Evolutionary conservation across 805 yeast genomes (phyloP), one percentile per base, ranked within the genome.

Genomic region (Spathaspora gorwiae): DNA sequence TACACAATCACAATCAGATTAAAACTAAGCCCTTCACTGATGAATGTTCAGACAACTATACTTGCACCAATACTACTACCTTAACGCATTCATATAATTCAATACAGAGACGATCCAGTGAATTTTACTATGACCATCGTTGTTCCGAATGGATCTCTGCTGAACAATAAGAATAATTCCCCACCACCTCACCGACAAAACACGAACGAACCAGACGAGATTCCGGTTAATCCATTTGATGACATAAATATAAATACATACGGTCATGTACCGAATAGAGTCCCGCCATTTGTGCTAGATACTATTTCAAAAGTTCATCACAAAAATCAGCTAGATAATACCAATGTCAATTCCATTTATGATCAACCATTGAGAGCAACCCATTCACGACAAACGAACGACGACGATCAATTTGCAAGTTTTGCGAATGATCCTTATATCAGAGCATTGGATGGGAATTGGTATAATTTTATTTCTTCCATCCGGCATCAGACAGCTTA

Each of bases 261-360:
- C 54, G 57, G 60, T 41, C 70, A 66, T 43, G 55, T 52, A 38
- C 63, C 75, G 12, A 65, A 64, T 36, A 62, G 64, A 27, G 64
- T 71, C 19, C 92, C 92, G 1, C 83, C 85, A 1, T 85, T 79
- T 62, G 89, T 80, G 1, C 60, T 84, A 37, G 85, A 81, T 47
- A 73, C 74, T 29, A 57, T 80, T n/a, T 62, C 74, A 3, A 65
- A 64, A 54, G 70, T 63, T 3, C 71, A 72, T 54, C 65, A 64
- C 51, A 65, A 61, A 45, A 73, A 70, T 19, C 72, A 66, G 52
- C 50, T 61, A 33, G 24, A 19, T 15, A 35, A 27, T 35, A 35
- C 35, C 8, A n/a, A n/a, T 33, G 35, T 33, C 9, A 33, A 15
- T 33, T 27, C 37, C 27, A 35, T 7, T 35, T 8, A 33, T 19